A percentile compares a stretch with the other conserved stretches of the same genome.
These are phyloP conservation scores for Chondrus crispus DNA, from an alignment of 23 red algal genomes.

Conservation along the genomic window DNA sequence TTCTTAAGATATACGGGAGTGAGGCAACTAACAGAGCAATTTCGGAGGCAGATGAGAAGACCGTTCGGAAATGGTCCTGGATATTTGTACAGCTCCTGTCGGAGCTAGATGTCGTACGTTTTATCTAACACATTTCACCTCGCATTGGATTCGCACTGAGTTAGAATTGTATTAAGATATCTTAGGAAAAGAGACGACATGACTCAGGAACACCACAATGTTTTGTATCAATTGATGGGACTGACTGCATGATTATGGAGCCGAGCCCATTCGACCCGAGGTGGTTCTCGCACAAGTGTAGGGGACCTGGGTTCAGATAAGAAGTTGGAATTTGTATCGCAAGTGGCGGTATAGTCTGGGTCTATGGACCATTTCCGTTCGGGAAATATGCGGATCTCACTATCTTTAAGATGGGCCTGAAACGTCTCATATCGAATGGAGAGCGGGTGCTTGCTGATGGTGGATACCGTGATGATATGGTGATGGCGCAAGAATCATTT, in stretches of 20 bases:
- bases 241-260: background rate
- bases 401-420: too few relatives aligned
- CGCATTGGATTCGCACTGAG: background rate
- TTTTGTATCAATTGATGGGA: background rate
- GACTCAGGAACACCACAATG: background rate
- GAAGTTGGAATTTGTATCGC: background rate
- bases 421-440: background rate
- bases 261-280: background rate
- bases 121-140: background rate
- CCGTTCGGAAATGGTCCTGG: background rate
- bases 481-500: too few relatives aligned
- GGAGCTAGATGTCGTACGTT: background rate
- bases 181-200: background rate
- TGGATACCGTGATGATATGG: too few relatives aligned
- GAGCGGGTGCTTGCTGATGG: background rate
- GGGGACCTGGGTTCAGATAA: background rate
- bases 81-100: background rate
- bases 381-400: background rate
- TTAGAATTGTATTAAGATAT: background rate
- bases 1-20: background rate
- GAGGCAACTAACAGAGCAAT: too few relatives aligned
- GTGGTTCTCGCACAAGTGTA: background rate
- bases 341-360: background rate
- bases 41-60: background rate
- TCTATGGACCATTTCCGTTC: background rate